Conservation (phyloP, 768 basidiomycete genomes). For the Hygrophoropsis aurantiaca region DNA sequence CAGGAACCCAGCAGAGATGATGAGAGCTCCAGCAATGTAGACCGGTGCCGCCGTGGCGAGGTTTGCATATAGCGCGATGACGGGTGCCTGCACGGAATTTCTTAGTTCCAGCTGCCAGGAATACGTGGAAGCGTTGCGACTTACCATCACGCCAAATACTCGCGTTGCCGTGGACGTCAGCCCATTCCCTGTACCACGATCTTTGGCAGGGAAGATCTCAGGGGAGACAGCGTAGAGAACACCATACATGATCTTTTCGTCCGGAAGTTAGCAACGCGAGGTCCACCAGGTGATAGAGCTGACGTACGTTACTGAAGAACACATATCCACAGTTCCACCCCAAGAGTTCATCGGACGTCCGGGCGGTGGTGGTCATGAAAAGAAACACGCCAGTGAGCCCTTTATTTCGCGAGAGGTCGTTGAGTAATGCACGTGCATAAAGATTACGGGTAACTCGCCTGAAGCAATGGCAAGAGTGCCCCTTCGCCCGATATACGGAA, state of each 20-base stretch:
- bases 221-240: slow-evolving; percentile 71
- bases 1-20: slow-evolving; percentile 58
- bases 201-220: slow-evolving; percentile 70
- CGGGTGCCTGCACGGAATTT: slow-evolving; percentile 49
- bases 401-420: slow-evolving; percentile 47
- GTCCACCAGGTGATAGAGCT: neutral
- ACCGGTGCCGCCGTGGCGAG: slow-evolving; percentile 66
- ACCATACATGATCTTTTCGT: slow-evolving; percentile 66
- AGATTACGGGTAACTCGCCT: slow-evolving; percentile 40
- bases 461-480: slow-evolving; percentile 68
- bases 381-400: slow-evolving; percentile 75
- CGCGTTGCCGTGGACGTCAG: slow-evolving; percentile 59
- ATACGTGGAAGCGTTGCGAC: slow-evolving; percentile 16
- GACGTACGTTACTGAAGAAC: slow-evolving; percentile 58
- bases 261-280: neutral
- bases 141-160: slow-evolving; percentile 68
- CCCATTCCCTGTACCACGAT: slow-evolving; percentile 73
- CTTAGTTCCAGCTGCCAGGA: neutral
- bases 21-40: slow-evolving; percentile 66
- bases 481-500: slow-evolving; percentile 60
- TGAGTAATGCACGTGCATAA: slow-evolving; percentile 36
- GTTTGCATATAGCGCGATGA: slow-evolving; percentile 72
- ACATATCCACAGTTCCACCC: slow-evolving; percentile 81
- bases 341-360: slow-evolving; percentile 63
- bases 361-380: slow-evolving; percentile 72